Base-by-base conservation (phyloP, 2,329 filamentous ascomycete genomes). In the Anthostomella pinea region DNA sequence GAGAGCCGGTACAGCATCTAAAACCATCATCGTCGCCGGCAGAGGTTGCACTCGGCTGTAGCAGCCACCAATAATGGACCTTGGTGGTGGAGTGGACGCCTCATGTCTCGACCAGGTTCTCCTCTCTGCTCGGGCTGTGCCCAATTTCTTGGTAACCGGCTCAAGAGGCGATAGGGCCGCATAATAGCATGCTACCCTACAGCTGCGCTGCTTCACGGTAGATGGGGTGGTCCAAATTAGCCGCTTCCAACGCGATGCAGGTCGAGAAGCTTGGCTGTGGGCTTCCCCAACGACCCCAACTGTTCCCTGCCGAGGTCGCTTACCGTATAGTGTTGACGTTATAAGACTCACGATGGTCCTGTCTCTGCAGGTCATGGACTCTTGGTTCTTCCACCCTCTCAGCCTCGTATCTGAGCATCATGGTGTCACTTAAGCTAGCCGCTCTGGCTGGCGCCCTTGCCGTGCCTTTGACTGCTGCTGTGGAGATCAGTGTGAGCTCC, bases 401-500 rank as follows among this genome's bases (percentile, higher is more conserved):
- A n/a, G n/a, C n/a, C n/a, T n/a, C n/a, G n/a, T n/a, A n/a, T n/a
- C 20, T 19, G 14, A n/a, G 14, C 13, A 34, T 15, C n/a, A 52
- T 46, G 41, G 45, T 49, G 31, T 53, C 43, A 25, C 35, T 50
- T 28, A 45, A 51, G 15, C 21, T 51, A 35, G 44, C 43, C 22
- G 28, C 35, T 31, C 35, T 52, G 26, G 17, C 43, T 30, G 28
- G 39, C 35, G 36, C 52, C 14, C 40, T 52, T 8, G 48, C 43
- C 21, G 26, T 46, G 8, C 53, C 54, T 22, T 39, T 45, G 17
- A 50, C 33, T 35, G 41, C 46, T 19, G 60, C 64, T 29, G 46
- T 68, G 14, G 49, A 61, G 35, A 67, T 70, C 28, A 53, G 49
- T 7, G 62, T 70, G 4, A 54, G 53, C 8, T 56, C 57, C 3